Percentiles rank a stretch among this genome's conserved stretches.
Evolutionary conservation across 345 rosid species (phyloP).

Genomic region (Pugionium dolabratum): DNA sequence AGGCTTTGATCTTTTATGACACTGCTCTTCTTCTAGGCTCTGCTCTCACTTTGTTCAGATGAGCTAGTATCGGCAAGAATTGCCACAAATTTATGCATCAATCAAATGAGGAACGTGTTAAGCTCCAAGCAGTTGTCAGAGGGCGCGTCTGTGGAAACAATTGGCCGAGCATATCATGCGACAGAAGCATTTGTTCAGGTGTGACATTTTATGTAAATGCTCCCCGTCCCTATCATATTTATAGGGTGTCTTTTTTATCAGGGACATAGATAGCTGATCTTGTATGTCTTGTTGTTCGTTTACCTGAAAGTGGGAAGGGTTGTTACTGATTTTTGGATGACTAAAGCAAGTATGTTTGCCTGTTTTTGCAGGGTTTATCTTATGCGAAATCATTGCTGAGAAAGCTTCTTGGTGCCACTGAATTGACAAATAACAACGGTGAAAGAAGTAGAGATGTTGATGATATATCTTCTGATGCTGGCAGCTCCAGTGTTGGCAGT

Average conservation of each 20-base stretch:
- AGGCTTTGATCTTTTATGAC: constrained; percentile 15
- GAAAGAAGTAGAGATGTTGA: constrained; percentile 81
- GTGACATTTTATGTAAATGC: constrained; percentile 17
- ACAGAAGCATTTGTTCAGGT: constrained; percentile 96
- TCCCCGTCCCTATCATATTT: neutral
- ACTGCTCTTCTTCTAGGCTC: constrained; percentile 60
- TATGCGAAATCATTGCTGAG: constrained; percentile 81
- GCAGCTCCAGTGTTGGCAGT: constrained; percentile 85
- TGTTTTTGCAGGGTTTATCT: constrained; percentile 67
- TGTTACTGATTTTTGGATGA: constrained; percentile 15
- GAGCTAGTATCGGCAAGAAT: constrained; percentile 84
- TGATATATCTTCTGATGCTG: constrained; percentile 90
- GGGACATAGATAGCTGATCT: constrained; percentile 3
- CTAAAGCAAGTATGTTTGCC: constrained; percentile 20
- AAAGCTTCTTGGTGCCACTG: constrained; percentile 69
- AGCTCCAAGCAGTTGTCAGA: constrained; percentile 82
- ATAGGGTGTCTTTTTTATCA: constrained; percentile 19
- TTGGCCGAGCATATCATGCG: constrained; percentile 89
- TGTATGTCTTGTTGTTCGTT: constrained; percentile 9
- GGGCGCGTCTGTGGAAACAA: constrained; percentile 83
- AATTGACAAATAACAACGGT: constrained; percentile 48
- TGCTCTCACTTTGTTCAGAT: constrained; percentile 87
- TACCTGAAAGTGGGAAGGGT: neutral
- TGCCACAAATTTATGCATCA: constrained; percentile 77
- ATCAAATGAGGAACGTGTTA: constrained; percentile 81